These are phyloP conservation scores for Avena eriantha DNA, from an alignment of 176 grass and related monocot genomes.

Conservation along the genomic window DNA sequence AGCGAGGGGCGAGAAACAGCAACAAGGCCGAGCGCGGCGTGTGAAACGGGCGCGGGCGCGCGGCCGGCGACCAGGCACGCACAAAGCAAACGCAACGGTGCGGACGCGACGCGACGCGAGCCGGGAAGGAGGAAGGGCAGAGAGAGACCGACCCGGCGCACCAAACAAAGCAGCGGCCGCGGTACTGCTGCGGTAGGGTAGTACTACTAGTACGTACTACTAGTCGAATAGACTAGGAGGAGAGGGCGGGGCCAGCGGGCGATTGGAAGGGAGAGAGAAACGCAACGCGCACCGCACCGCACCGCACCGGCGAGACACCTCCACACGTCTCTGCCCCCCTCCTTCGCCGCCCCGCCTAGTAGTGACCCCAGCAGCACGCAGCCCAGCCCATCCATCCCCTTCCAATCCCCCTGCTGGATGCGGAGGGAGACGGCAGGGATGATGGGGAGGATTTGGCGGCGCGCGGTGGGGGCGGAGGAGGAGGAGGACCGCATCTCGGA, in stretches of 20 bases:
- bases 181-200: neutral
- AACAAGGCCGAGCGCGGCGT: neutral
- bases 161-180: slow-evolving; percentile 20
- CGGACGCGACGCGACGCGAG: neutral
- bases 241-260: neutral
- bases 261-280: neutral
- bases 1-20: neutral
- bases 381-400: neutral
- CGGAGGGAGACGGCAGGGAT: neutral
- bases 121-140: neutral
- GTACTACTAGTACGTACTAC: neutral
- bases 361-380: neutral
- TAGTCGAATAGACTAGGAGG: neutral
- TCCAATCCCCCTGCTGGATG: slow-evolving; percentile 42
- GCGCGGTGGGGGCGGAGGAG: neutral
- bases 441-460: neutral
- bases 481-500: slow-evolving; percentile 67
- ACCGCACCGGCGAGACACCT: slow-evolving; percentile 44
- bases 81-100: neutral
- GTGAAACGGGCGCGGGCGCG: neutral
- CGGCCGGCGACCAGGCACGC: slow-evolving; percentile 18
- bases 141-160: slow-evolving; percentile 2
- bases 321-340: slow-evolving; percentile 47
- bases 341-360: neutral
- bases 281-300: slow-evolving; percentile 29